A percentile compares a stretch with the other conserved stretches of the same genome.
These are phyloP conservation scores for Lepidium aucheri DNA, from an alignment of 345 rosid genomes.

Conservation along the genomic window DNA sequence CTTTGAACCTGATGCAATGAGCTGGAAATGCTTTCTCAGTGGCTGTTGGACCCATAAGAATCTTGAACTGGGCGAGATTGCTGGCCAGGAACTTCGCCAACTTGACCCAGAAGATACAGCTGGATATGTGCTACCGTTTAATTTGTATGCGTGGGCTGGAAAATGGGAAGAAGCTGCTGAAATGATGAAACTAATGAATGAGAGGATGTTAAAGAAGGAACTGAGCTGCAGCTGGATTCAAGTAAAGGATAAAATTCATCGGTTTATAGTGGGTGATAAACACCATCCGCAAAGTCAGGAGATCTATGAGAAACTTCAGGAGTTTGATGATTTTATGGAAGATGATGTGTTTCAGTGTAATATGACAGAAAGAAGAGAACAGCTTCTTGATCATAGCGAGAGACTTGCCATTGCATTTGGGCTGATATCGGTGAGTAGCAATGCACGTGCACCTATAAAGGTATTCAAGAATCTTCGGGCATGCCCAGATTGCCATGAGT, in stretches of 20 bases:
- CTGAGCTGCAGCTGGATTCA: slow-evolving; percentile 72
- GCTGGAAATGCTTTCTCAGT: slow-evolving; percentile 69
- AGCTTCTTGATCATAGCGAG: slow-evolving; percentile 65
- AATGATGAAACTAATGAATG: slow-evolving; percentile 53
- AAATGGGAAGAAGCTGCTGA: slow-evolving; percentile 65
- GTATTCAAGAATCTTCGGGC: slow-evolving; percentile 75
- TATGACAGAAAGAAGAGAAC: slow-evolving; percentile 48
- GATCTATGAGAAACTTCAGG: slow-evolving; percentile 52
- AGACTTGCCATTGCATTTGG: slow-evolving; percentile 71
- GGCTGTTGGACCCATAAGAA: slow-evolving; percentile 68
- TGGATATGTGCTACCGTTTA: slow-evolving; percentile 58
- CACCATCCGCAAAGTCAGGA: slow-evolving; percentile 53
- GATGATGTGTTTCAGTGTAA: slow-evolving; percentile 30
- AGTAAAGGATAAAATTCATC: slow-evolving; percentile 51
- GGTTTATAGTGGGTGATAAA: slow-evolving; percentile 65
- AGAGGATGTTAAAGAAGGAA: slow-evolving; percentile 54
- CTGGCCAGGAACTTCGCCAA: slow-evolving; percentile 46
- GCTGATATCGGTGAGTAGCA: slow-evolving; percentile 38
- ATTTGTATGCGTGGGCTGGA: slow-evolving; percentile 42
- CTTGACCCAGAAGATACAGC: slow-evolving; percentile 59
- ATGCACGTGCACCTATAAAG: slow-evolving; percentile 35
- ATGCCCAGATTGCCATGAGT: slow-evolving; percentile 66
- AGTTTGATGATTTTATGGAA: slow-evolving; percentile 28
- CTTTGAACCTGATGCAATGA: slow-evolving; percentile 52
- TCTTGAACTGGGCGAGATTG: slow-evolving; percentile 57